A percentile compares a stretch with the other conserved stretches of the same genome.
phyloP scores from a whole-genome alignment of 306 rosid species.

The Mucuna pruriens region DNA sequence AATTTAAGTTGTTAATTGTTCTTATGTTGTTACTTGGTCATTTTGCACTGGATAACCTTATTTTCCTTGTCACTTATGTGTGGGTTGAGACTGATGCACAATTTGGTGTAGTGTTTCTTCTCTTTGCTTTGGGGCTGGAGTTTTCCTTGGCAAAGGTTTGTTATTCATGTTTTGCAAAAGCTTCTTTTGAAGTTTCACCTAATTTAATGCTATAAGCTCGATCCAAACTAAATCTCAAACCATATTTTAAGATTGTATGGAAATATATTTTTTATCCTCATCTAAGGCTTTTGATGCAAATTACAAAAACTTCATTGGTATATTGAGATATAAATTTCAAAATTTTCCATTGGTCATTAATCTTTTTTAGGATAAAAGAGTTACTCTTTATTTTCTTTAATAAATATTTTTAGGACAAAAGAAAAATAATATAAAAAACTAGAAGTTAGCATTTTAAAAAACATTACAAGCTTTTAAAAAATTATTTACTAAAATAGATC shows the following conservation, averaged over 20 bases:
- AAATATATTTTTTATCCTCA: not conserved
- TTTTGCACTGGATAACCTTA: slow-evolving; percentile 28
- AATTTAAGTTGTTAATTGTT: slow-evolving; percentile 17
- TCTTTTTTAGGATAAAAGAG: too few species aligned
- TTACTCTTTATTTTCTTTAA: too few species aligned
- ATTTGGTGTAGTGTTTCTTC: slow-evolving; percentile 97
- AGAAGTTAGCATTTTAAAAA: too few species aligned
- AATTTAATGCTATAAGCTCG: not conserved
- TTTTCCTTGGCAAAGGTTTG: slow-evolving; percentile 95
- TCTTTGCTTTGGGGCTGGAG: slow-evolving; percentile 97
- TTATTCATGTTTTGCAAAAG: slow-evolving; percentile 32
- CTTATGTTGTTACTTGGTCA: not conserved
- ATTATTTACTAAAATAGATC: too few species aligned
- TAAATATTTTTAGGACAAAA: too few species aligned
- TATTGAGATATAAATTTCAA: too few species aligned
- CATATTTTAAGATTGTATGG: slow-evolving; percentile 21
- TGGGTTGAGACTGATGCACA: slow-evolving; percentile 99
- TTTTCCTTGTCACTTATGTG: slow-evolving; percentile 15
- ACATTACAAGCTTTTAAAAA: too few species aligned
- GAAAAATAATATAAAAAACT: too few species aligned
- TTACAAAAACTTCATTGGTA: not conserved
- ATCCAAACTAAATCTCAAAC: not conserved
- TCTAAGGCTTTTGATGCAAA: slow-evolving; percentile 6
- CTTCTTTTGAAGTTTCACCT: slow-evolving; percentile 23
- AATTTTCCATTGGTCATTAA: too few species aligned